These are phyloP conservation scores for Prunus campanulata DNA, from an alignment of 306 rosid genomes.

Conservation along the genomic window DNA sequence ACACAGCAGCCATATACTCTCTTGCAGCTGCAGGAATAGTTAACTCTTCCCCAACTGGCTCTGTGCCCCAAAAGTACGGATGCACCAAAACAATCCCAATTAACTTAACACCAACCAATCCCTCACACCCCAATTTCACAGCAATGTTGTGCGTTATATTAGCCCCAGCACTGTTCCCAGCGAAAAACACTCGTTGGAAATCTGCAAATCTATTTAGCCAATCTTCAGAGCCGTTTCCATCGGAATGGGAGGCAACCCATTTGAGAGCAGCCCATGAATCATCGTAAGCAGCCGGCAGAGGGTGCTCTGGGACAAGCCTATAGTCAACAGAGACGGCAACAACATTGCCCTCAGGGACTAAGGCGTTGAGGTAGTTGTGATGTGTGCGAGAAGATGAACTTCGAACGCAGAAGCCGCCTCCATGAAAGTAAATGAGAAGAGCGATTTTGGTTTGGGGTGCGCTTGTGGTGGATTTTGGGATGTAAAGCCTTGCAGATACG, in stretches of 20 bases:
- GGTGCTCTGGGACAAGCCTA: too few relatives aligned
- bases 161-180: slow-evolving; percentile 72
- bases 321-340: too few relatives aligned
- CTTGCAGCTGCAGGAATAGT: neutral
- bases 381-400: too few relatives aligned
- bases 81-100: slow-evolving; percentile 42
- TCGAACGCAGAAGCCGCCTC: too few relatives aligned
- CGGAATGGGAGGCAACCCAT: slow-evolving; percentile 40
- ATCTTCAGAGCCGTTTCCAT: slow-evolving; percentile 27
- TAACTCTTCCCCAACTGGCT: neutral
- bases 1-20: neutral
- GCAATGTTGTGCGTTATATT: slow-evolving; percentile 47
- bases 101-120: slow-evolving; percentile 6
- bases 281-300: neutral
- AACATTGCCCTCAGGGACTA: too few relatives aligned
- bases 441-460: too few relatives aligned
- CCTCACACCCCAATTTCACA: slow-evolving; percentile 1
- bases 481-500: slow-evolving; percentile 28
- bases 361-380: too few relatives aligned
- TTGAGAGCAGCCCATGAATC: slow-evolving; percentile 50
- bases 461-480: neutral
- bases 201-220: slow-evolving; percentile 52
- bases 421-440: too few relatives aligned
- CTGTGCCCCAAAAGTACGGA: slow-evolving; percentile 40
- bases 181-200: slow-evolving; percentile 28